Conservation (phyloP, 768 basidiomycete genomes). For the Rhodotorula diobovata region DNA sequence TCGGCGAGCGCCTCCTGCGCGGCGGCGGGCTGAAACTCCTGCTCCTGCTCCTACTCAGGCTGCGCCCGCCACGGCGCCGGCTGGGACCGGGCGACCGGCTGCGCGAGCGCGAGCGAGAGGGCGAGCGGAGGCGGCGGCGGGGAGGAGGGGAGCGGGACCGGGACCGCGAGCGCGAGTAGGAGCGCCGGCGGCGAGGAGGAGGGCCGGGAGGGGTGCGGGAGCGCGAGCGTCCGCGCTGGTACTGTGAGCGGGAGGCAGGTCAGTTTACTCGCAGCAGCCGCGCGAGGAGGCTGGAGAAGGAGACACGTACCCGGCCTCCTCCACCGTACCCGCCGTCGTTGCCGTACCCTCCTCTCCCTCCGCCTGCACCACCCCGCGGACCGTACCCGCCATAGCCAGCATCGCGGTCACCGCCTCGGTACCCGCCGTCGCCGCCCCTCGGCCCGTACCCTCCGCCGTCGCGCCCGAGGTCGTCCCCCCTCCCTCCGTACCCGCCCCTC, state of each 20-base stretch:
- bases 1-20: slow-evolving; percentile 1
- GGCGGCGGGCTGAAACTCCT: background rate
- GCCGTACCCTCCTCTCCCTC: slow-evolving; percentile 47
- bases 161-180: background rate
- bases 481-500: background rate
- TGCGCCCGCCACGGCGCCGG: background rate
- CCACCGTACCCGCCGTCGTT: slow-evolving; percentile 49
- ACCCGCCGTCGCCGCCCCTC: background rate
- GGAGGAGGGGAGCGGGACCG: slow-evolving; percentile 5
- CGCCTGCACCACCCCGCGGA: slow-evolving; percentile 51
- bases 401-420: background rate
- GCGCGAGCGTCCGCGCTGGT: slow-evolving; percentile 27
- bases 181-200: background rate
- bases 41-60: background rate
- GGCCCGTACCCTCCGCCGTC: background rate
- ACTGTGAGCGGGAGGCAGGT: background rate
- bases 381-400: background rate
- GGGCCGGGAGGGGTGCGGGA: background rate
- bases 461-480: slow-evolving; percentile 48
- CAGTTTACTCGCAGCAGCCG: background rate
- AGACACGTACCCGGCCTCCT: background rate
- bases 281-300: background rate
- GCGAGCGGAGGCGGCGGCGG: background rate
- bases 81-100: background rate
- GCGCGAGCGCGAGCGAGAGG: background rate